Conservation (phyloP, 352 stramenopile species). For the Globisporangium radiosum region DNA sequence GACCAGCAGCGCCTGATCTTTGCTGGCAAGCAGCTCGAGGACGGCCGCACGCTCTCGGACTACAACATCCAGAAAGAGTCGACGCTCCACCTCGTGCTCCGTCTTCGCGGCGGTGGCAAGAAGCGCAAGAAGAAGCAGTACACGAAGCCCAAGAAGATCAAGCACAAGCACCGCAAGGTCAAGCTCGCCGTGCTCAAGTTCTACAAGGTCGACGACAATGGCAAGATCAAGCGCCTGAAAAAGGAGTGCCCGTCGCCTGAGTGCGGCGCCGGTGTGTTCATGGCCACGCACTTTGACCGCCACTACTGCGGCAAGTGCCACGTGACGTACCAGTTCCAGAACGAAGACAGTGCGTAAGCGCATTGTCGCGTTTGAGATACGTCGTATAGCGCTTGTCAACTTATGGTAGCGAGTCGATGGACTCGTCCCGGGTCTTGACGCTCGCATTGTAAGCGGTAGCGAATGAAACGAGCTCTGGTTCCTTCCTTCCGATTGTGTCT, state of each 20-base stretch:
- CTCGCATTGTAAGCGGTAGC: neutral
- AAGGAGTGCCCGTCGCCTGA: conserved; percentile 95
- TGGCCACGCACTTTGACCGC: conserved; percentile 98
- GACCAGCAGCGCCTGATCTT: conserved; percentile 99
- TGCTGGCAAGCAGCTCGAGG: conserved; percentile 99
- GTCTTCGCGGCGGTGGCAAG: conserved; percentile 95
- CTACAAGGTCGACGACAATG: conserved; percentile 95
- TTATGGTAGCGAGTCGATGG: no score
- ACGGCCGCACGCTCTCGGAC: conserved; percentile 90
- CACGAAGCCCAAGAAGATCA: conserved; percentile 99
- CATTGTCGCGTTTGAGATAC: conserved; percentile 1
- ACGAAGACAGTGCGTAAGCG: conserved; percentile 57
- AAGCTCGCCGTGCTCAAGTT: conserved; percentile 98
- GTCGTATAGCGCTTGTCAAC: neutral
- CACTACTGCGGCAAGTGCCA: conserved; percentile 99
- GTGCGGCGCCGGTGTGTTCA: conserved; percentile 98
- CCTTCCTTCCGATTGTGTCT: conserved; percentile 8
- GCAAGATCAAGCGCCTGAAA: conserved; percentile 96
- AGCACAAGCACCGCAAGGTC: conserved; percentile 94
- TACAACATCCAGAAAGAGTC: conserved; percentile 97
- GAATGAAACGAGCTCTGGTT: conserved; percentile 19
- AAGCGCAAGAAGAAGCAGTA: conserved; percentile 99
- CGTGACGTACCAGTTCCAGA: conserved; percentile 94
- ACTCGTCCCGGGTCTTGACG: no score
- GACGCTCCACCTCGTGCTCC: conserved; percentile 97